phyloP scores from a whole-genome alignment of 177 flowering plant genomes.

The Telopea speciosissima region DNA sequence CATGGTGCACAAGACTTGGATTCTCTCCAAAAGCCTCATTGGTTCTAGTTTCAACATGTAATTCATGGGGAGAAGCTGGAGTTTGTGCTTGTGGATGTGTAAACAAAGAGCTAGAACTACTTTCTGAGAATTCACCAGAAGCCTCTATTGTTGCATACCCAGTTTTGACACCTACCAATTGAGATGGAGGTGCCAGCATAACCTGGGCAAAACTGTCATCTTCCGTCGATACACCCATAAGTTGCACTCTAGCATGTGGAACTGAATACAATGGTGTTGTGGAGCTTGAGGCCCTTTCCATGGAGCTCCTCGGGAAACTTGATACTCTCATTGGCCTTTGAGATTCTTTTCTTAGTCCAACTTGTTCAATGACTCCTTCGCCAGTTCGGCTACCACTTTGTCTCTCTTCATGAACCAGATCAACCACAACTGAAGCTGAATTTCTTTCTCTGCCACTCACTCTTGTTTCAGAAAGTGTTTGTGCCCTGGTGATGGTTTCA shows the following conservation, averaged over 20 bases:
- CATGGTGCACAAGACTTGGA: slow-evolving; percentile 21
- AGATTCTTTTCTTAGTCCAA: slow-evolving; percentile 14
- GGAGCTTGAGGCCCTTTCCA: slow-evolving; percentile 14
- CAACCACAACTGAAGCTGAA: slow-evolving; percentile 6
- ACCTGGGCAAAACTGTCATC: slow-evolving; percentile 24
- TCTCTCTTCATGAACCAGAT: slow-evolving; percentile 21
- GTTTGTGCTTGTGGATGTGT: slow-evolving; percentile 16
- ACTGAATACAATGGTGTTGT: slow-evolving; percentile 17
- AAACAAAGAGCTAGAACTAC: slow-evolving; percentile 16
- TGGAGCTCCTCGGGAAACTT: slow-evolving; percentile 14
- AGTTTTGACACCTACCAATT: slow-evolving; percentile 23
- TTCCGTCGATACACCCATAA: slow-evolving; percentile 9
- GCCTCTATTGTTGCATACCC: slow-evolving; percentile 18
- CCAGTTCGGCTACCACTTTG: slow-evolving; percentile 15
- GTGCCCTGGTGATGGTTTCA: slow-evolving; percentile 20
- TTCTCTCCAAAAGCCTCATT: slow-evolving; percentile 24
- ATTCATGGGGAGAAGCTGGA: slow-evolving; percentile 16
- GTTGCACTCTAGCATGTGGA: slow-evolving; percentile 15
- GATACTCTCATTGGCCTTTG: slow-evolving; percentile 12
- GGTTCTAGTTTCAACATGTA: slow-evolving; percentile 17
- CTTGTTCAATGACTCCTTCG: slow-evolving; percentile 14
- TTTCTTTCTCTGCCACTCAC: slow-evolving; percentile 18
- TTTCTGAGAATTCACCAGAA: slow-evolving; percentile 23
- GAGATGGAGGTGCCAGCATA: slow-evolving; percentile 36
- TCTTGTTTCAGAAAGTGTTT: slow-evolving; percentile 12